Base-by-base conservation (phyloP, 345 rosid species). In the Erucastrum elatum region DNA sequence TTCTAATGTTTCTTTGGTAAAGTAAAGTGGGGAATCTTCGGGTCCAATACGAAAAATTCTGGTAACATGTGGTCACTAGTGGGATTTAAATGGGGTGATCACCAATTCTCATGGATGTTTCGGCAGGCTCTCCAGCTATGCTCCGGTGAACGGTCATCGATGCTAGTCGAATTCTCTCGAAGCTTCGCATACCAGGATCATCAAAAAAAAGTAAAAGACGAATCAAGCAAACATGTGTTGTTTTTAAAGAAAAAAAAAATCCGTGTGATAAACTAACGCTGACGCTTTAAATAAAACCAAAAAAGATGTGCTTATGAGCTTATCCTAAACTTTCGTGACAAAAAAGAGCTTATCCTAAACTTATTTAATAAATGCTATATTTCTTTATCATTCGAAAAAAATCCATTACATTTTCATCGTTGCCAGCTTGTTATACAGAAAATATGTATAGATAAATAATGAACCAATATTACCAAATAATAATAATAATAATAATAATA, bases 391-490 rank as follows among this genome's bases (percentile, higher is more conserved):
- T 59, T 66, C 44, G 44, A 60, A 79, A 78, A 72, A 79, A 72
- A 39, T 46, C 58, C 72, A 72, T 25, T 44, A 25, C 25, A 66
- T 1, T 25, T 66, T 66, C 62, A 72, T 78, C 25, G 55, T 72
- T 78, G 77, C 72, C 82, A 78, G 77, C 77, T 72, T 72, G 63
- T 72, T 13, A 56, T 78, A 64, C 71, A 71, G 9, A 61, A 69
- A 70, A 77, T 68, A 11, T 34, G 60, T 27, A 76, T 75, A 55
- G 12, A 56, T 27, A 62, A 62, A 31, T 62, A 30, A 62, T 62
- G 15, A 61, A 61, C 10, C 21, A n/a, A 13, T 30, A 29, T 37
- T 34, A 6, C 7, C 37, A 34, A 34, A 34, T 5, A 30, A 34
- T 5, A 39, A 39, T 30, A 30, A 30, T 3, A 30, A 30, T 3